phyloP scores from a whole-genome alignment of 2,329 filamentous ascomycete species.

The Claviceps purpurea region DNA sequence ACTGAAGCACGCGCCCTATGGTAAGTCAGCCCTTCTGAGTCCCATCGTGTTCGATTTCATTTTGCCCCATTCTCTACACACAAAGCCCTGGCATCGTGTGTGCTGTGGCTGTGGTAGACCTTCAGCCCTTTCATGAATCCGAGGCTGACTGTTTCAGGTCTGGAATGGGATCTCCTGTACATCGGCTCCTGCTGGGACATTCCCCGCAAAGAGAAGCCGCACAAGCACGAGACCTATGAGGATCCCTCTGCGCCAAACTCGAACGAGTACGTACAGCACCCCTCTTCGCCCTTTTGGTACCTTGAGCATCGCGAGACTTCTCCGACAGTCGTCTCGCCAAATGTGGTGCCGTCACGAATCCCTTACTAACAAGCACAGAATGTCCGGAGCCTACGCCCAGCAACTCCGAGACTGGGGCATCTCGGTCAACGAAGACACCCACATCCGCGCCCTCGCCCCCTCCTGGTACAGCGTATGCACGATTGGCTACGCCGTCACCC shows the following conservation, averaged over 20 bases:
- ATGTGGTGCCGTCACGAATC: too few species aligned
- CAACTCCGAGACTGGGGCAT: background rate
- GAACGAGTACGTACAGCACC: background rate
- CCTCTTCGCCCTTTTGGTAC: too few species aligned
- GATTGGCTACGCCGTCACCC: constrained; percentile 1
- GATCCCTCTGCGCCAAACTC: background rate
- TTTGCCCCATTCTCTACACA: too few species aligned
- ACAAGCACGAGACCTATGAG: background rate
- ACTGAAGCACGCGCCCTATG: background rate
- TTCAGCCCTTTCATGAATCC: too few species aligned
- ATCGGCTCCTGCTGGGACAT: constrained; percentile 3
- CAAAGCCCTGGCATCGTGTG: background rate
- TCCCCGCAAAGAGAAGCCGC: background rate
- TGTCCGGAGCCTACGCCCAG: background rate
- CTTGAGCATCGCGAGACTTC: too few species aligned
- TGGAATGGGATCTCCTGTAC: constrained; percentile 2
- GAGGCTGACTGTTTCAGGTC: background rate
- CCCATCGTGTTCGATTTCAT: background rate
- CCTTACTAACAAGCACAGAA: background rate
- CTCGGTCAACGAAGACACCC: background rate
- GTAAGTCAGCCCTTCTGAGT: background rate
- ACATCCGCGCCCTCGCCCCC: background rate
- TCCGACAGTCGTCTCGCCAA: too few species aligned
- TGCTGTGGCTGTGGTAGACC: too few species aligned
- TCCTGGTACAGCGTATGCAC: constrained; percentile 3